phyloP scores from a whole-genome alignment of 768 basidiomycete genomes.

The Erythrobasidium yunnanense region DNA sequence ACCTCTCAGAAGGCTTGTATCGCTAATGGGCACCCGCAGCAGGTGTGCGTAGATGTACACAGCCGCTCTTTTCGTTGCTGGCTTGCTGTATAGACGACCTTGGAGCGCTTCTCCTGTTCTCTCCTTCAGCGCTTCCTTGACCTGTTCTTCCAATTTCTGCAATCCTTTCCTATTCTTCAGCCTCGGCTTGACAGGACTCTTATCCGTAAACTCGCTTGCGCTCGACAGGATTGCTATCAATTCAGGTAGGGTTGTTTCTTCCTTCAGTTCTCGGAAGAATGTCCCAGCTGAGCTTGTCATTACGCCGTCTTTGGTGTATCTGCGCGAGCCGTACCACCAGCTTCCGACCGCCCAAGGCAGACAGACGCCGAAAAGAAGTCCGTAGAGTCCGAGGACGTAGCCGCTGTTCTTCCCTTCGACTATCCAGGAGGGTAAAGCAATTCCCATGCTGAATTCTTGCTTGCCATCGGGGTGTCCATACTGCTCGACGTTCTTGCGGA shows the following conservation, averaged over 20 bases:
- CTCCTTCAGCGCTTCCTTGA: constrained; percentile 26
- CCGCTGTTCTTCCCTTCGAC: constrained; percentile 81
- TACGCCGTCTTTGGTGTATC: constrained; percentile 84
- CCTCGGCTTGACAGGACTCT: constrained; percentile 45
- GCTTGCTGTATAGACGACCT: constrained; percentile 27
- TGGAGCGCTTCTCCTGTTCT: constrained; percentile 30
- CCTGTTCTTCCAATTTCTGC: constrained; percentile 38
- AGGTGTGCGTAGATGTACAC: constrained; percentile 76
- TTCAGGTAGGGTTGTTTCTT: constrained; percentile 63
- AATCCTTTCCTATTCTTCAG: constrained; percentile 45
- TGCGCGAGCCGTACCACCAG: constrained; percentile 93
- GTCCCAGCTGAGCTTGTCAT: constrained; percentile 65
- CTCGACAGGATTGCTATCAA: constrained; percentile 59
- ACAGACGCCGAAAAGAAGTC: constrained; percentile 69
- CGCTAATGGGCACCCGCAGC: constrained; percentile 53
- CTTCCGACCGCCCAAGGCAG: constrained; percentile 73
- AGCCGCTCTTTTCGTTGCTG: constrained; percentile 46
- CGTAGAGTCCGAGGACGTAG: constrained; percentile 81
- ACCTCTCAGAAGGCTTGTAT: constrained; percentile 56
- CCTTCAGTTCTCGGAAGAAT: constrained; percentile 77
- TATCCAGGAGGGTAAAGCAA: constrained; percentile 88
- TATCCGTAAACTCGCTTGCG: constrained; percentile 40
- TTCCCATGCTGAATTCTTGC: constrained; percentile 86
- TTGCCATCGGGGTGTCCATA: constrained; percentile 94
- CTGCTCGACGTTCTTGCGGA: constrained; percentile 74